Evolutionary conservation across 1,284 basidiomycete genomes (phyloP), one percentile per base, ranked within the genome.

Genomic region (Ustilago esculenta): DNA sequence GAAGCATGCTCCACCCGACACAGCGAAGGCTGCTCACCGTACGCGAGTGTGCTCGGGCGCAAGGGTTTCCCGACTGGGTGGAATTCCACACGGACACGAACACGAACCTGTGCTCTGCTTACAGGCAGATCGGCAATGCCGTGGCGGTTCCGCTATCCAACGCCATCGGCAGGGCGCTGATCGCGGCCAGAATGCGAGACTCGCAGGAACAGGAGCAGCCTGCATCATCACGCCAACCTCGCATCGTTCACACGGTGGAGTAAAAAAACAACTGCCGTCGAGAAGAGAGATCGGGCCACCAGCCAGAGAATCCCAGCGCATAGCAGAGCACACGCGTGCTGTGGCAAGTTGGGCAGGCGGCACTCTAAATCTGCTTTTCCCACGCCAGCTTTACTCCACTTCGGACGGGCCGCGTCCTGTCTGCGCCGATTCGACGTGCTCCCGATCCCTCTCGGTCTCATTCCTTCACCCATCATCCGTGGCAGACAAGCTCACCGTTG

Each of bases 101-200:
- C 23, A 14, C 20, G 0, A 60, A 51, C 18, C 36, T 71, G 2
- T 15, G 10, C 3, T 65, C 53, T 2, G 68, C 63, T 2, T 60
- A 66, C 37, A 32, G 44, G 12, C 63, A 71, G 58, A 71, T 71
- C 11, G 68, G 68, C 6, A 71, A 71, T 36, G 63, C 63, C 4
- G 68, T 71, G 0, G 50, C 63, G 1, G 36, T 71, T 0, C 68
- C 68, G 0, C 57, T 71, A 1, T 45, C 53, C 4, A 40, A 49
- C 10, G 58, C 57, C 0, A 8, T 63, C 2, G 65, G 58, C 17
- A 41, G 34, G 5, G 46, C 54, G 2, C 4, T 68, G 14, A 44
- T 39, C 8, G 46, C 32, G 23, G 65, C 65, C 14, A 36, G 54
- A 14, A 37, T 58, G 49, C 23, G 29, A 17, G 40, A 57, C 45